A percentile compares a stretch with the other conserved stretches of the same genome.
Conservation (phyloP, 768 basidiomycete species). For the Cytidiella melzeri region DNA sequence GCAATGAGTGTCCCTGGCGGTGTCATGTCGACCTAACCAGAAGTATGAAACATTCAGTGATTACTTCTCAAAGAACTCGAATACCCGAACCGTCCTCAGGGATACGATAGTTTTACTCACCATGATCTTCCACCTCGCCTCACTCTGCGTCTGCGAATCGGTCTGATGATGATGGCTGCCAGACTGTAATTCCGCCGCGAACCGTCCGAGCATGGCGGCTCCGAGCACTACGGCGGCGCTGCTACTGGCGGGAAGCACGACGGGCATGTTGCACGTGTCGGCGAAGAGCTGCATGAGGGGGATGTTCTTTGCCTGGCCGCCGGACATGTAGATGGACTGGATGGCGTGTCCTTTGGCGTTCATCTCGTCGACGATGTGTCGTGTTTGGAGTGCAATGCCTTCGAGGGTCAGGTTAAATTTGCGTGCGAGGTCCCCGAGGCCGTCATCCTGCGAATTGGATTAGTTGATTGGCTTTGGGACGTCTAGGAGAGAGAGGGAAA, state of each 20-base stretch:
- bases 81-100: no score
- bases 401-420: constrained; percentile 91
- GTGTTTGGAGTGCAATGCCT: constrained; percentile 89
- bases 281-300: constrained; percentile 87
- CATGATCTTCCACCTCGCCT: constrained; percentile 89
- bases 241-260: constrained; percentile 74
- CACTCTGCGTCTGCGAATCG: constrained; percentile 44
- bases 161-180: constrained; percentile 26
- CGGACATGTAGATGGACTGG: constrained; percentile 83
- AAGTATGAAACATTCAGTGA: background rate
- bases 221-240: constrained; percentile 86
- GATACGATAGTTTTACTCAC: constrained; percentile 35
- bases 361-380: constrained; percentile 89
- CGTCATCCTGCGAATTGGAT: constrained; percentile 45
- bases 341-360: constrained; percentile 83
- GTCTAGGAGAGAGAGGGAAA: background rate
- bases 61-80: no score
- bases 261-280: constrained; percentile 73
- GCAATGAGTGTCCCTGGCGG: constrained; percentile 66
- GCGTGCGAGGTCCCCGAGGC: constrained; percentile 75
- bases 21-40: constrained; percentile 89
- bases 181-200: constrained; percentile 57
- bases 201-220: constrained; percentile 88
- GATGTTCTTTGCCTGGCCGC: constrained; percentile 89
- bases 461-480: background rate